phyloP scores from a whole-genome alignment of 2,329 filamentous ascomycete genomes.

The Clarireedia hainanense region DNA sequence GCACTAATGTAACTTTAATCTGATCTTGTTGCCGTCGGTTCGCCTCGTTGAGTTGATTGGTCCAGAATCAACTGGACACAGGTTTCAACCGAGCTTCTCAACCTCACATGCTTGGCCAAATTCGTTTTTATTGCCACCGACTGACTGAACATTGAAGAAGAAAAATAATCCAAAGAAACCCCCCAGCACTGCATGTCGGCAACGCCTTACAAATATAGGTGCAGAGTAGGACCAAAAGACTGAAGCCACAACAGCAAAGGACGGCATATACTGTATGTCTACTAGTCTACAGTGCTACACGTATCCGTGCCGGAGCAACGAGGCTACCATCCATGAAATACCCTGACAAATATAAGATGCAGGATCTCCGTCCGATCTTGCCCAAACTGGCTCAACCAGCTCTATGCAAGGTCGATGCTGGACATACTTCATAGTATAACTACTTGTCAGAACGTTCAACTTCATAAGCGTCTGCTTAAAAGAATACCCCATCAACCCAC shows the following conservation, averaged over 20 bases:
- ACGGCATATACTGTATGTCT: too few species aligned
- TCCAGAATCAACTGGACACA: background rate
- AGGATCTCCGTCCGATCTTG: background rate
- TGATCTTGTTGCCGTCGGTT: constrained; percentile 6
- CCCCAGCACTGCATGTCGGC: too few species aligned
- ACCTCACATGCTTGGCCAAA: background rate
- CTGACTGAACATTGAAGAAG: too few species aligned
- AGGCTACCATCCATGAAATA: background rate
- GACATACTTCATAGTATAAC: background rate
- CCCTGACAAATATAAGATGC: background rate
- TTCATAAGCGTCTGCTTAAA: background rate
- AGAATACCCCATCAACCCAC: background rate
- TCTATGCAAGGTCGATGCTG: constrained; percentile 2
- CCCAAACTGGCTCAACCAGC: background rate
- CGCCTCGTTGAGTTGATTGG: constrained; percentile 9
- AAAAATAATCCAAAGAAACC: too few species aligned
- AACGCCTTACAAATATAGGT: too few species aligned
- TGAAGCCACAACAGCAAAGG: too few species aligned
- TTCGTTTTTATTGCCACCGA: background rate
- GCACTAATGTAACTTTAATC: constrained; percentile 9
- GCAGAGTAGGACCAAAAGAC: too few species aligned
- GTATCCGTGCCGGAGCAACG: background rate
- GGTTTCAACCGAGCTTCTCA: background rate
- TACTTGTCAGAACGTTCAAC: background rate
- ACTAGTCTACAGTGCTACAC: background rate